Evolutionary conservation across 148 eudicot genomes (phyloP).

Genomic region (Nyssa sinensis): DNA sequence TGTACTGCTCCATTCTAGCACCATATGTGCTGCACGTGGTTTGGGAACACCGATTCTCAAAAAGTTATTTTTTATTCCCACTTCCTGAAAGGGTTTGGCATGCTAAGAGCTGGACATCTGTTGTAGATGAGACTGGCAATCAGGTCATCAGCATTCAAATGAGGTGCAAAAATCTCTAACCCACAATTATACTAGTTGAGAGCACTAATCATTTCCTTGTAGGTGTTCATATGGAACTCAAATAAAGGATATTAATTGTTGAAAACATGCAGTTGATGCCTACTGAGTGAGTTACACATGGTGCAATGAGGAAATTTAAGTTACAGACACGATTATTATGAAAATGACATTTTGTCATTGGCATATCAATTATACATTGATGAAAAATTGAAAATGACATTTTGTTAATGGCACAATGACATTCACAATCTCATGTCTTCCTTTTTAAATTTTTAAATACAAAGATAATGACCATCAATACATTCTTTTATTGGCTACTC

Average conservation of each 20-base stretch:
- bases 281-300: no score
- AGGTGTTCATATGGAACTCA: neutral
- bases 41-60: slow-evolving; percentile 30
- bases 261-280: neutral
- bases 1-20: slow-evolving; percentile 54
- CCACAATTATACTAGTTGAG: neutral
- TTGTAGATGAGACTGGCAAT: slow-evolving; percentile 53
- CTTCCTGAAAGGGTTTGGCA: slow-evolving; percentile 35
- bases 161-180: slow-evolving; percentile 37
- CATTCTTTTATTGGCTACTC: no score
- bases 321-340: neutral
- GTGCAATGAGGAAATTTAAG: neutral
- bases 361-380: no score
- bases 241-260: no score
- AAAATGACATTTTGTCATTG: no score
- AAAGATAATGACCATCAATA: no score
- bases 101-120: slow-evolving; percentile 42
- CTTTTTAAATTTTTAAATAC: neutral
- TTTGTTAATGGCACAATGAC: no score
- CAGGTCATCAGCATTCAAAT: slow-evolving; percentile 54
- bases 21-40: slow-evolving; percentile 44
- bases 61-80: slow-evolving; percentile 43
- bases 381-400: no score
- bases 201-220: neutral
- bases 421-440: neutral